A percentile compares a stretch with the other conserved stretches of the same genome.
Evolutionary conservation across 2,329 filamentous ascomycete species (phyloP).

Genomic region (Neoscytalidium dimidiatum): DNA sequence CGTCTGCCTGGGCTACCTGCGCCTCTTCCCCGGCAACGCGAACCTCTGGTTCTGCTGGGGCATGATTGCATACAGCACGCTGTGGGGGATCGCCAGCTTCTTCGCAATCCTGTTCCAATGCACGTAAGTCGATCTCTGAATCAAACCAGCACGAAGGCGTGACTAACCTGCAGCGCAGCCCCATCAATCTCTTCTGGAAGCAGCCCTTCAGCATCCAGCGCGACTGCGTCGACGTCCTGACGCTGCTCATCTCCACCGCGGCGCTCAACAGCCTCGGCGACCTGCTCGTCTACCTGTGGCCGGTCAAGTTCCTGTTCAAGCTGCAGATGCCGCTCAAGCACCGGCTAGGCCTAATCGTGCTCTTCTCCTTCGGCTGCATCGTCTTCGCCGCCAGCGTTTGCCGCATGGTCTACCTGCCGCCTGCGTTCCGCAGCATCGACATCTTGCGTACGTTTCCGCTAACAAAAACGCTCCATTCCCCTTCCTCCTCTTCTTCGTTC

Average conservation of each 20-base stretch:
- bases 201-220: neutral
- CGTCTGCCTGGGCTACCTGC: slow-evolving; percentile 31
- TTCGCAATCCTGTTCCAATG: slow-evolving; percentile 26
- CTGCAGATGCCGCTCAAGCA: slow-evolving; percentile 23
- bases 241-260: slow-evolving; percentile 22
- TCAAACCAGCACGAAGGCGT: neutral
- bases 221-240: slow-evolving; percentile 21
- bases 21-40: slow-evolving; percentile 28
- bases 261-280: slow-evolving; percentile 25
- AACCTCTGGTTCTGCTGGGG: slow-evolving; percentile 32
- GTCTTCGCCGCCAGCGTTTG: slow-evolving; percentile 9
- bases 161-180: slow-evolving; percentile 13
- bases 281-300: slow-evolving; percentile 25
- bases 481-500: neutral
- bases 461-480: neutral
- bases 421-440: neutral
- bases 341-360: slow-evolving; percentile 21
- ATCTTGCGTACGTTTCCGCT: neutral
- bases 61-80: slow-evolving; percentile 29
- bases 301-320: slow-evolving; percentile 25
- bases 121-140: neutral
- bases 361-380: slow-evolving; percentile 23
- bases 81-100: slow-evolving; percentile 26
- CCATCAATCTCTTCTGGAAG: slow-evolving; percentile 5
- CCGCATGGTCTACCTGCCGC: slow-evolving; percentile 6